A percentile compares a stretch with the other conserved stretches of the same genome.
These are phyloP conservation scores for Jatropha multifida DNA, from an alignment of 441 rosid species.

Conservation along the genomic window DNA sequence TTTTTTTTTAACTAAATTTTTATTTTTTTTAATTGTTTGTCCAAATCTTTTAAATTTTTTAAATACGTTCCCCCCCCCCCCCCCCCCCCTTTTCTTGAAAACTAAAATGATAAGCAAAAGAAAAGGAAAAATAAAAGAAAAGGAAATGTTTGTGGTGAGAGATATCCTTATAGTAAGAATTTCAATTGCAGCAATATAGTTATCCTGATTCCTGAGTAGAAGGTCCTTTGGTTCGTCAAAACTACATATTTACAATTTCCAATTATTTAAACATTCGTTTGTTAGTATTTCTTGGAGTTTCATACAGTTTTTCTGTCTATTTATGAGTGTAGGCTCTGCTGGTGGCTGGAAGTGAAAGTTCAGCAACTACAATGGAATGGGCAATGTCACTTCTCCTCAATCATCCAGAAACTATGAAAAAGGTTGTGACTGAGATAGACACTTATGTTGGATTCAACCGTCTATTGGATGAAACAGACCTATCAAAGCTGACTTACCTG, in stretches of 20 bases:
- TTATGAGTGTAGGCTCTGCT: conserved; percentile 1
- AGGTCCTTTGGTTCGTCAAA: background rate
- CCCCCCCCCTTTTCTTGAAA: too few species aligned
- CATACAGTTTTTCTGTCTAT: too few species aligned
- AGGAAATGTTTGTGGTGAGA: too few species aligned
- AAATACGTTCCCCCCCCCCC: too few species aligned
- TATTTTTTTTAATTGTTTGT: too few species aligned
- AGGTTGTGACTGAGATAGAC: conserved; percentile 43
- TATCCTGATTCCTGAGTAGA: too few species aligned
- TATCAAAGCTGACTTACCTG: conserved; percentile 36
- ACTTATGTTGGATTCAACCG: conserved; percentile 31
- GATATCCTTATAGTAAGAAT: too few species aligned
- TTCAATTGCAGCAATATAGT: too few species aligned
- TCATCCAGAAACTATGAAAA: conserved; percentile 39
- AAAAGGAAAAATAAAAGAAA: too few species aligned
- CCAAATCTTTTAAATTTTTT: too few species aligned
- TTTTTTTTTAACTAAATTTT: too few species aligned
- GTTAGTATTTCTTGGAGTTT: background rate
- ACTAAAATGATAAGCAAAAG: too few species aligned
- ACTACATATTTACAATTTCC: background rate
- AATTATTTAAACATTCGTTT: background rate
- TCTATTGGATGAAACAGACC: conserved; percentile 36
- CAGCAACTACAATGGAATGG: conserved; percentile 52
- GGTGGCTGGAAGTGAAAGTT: conserved; percentile 49
- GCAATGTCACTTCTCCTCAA: conserved; percentile 50